Percentiles rank a stretch among this genome's conserved stretches.
Conservation (phyloP, 2,329 filamentous ascomycete genomes). For the Aspergillus hiratsukae region DNA sequence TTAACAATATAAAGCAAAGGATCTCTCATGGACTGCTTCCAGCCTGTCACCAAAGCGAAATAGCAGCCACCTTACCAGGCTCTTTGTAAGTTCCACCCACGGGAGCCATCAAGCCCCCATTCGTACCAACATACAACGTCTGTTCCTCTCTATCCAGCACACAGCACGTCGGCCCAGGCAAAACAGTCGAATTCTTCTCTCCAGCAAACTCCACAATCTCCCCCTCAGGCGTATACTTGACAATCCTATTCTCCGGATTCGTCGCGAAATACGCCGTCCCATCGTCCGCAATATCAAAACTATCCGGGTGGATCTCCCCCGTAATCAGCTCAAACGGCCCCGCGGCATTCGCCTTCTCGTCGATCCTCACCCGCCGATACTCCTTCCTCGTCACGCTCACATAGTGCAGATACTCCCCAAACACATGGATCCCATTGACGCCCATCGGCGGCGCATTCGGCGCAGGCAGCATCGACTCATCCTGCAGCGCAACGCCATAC, state of each 20-base stretch:
- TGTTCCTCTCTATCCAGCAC: constrained; percentile 11
- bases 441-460: constrained; percentile 17
- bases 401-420: constrained; percentile 19
- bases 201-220: constrained; percentile 20
- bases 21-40: too few relatives aligned
- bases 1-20: too few relatives aligned
- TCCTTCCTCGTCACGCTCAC: constrained; percentile 19
- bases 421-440: constrained; percentile 15
- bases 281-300: constrained; percentile 16
- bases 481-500: constrained; percentile 15
- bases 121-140: constrained; percentile 21
- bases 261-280: constrained; percentile 19
- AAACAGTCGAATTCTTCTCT: constrained; percentile 17
- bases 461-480: constrained; percentile 19
- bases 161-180: constrained; percentile 18
- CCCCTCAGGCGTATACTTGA: constrained; percentile 17
- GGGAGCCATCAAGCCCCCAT: constrained; percentile 20
- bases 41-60: neutral
- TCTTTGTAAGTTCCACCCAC: constrained; percentile 20
- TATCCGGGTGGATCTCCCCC: constrained; percentile 20
- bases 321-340: constrained; percentile 20
- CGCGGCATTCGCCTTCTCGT: constrained; percentile 11
- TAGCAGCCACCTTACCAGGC: constrained; percentile 14
- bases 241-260: constrained; percentile 20
- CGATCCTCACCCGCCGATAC: constrained; percentile 18